These are phyloP conservation scores for Alternaria brassicicola DNA, from an alignment of 2,329 filamentous ascomycete species.

Conservation along the genomic window DNA sequence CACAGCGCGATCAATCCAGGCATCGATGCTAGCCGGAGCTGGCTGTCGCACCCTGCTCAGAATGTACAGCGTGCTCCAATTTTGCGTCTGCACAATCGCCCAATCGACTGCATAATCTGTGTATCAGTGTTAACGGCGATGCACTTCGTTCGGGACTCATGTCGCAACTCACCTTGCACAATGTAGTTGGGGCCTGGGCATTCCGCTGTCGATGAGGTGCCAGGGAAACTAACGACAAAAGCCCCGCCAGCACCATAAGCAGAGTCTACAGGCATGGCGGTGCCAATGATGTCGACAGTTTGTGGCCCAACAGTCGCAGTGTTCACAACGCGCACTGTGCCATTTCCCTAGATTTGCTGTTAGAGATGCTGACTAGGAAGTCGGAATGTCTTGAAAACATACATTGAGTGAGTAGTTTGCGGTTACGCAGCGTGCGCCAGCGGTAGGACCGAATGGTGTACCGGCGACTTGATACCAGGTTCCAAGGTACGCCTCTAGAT, in stretches of 20 bases:
- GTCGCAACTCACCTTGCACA: constrained; percentile 28
- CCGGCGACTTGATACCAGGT: constrained; percentile 43
- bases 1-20: constrained; percentile 16
- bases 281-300: constrained; percentile 26
- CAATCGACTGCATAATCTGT: constrained; percentile 33
- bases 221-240: constrained; percentile 35
- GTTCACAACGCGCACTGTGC: constrained; percentile 34
- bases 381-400: not conserved
- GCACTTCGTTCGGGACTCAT: not conserved
- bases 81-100: constrained; percentile 39
- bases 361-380: not conserved
- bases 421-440: constrained; percentile 32
- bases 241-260: constrained; percentile 30
- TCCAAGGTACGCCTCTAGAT: constrained; percentile 34
- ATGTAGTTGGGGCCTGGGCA: constrained; percentile 41
- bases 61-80: constrained; percentile 38
- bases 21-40: constrained; percentile 25
- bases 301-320: constrained; percentile 25
- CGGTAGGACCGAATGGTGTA: constrained; percentile 36
- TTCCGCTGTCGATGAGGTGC: constrained; percentile 10
- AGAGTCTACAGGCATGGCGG: constrained; percentile 28
- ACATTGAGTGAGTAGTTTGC: constrained; percentile 35
- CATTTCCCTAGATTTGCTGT: constrained; percentile 19
- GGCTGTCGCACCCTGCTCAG: constrained; percentile 34
- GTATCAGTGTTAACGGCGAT: not conserved